Evolutionary conservation across 257 asterid genomes (phyloP).

Genomic region (Echites panduratus): DNA sequence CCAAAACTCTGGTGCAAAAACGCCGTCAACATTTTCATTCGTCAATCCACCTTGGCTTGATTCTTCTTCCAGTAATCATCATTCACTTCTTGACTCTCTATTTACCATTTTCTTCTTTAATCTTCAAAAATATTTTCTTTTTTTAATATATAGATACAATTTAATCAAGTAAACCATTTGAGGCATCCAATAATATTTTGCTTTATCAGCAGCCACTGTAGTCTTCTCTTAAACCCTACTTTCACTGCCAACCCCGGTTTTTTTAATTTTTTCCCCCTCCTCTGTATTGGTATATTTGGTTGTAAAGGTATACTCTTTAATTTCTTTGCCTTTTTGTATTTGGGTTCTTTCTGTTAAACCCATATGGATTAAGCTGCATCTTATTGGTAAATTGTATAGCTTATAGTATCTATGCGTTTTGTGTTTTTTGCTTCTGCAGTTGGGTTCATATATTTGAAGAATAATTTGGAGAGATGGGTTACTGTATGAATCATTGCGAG

Average conservation of each 20-base stretch:
- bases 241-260: neutral
- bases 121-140: too few species aligned
- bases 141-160: too few species aligned
- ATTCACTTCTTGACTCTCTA: too few species aligned
- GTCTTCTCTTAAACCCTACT: constrained; percentile 8
- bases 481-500: constrained; percentile 26
- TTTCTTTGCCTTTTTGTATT: neutral
- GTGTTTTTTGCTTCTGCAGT: constrained; percentile 3
- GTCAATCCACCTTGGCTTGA: neutral
- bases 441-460: neutral
- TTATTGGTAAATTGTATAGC: neutral
- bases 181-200: neutral
- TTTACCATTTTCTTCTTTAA: too few species aligned
- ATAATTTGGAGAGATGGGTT: constrained; percentile 22
- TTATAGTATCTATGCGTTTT: neutral
- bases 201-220: neutral
- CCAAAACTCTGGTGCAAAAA: too few species aligned
- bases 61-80: too few species aligned
- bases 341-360: neutral
- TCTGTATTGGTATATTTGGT: neutral
- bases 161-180: too few species aligned
- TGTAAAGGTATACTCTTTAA: neutral
- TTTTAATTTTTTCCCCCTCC: neutral
- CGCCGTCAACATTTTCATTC: too few species aligned
- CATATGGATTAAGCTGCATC: neutral